These are phyloP conservation scores for Irpex lacteus DNA, from an alignment of 1,284 basidiomycete species.

Conservation along the genomic window DNA sequence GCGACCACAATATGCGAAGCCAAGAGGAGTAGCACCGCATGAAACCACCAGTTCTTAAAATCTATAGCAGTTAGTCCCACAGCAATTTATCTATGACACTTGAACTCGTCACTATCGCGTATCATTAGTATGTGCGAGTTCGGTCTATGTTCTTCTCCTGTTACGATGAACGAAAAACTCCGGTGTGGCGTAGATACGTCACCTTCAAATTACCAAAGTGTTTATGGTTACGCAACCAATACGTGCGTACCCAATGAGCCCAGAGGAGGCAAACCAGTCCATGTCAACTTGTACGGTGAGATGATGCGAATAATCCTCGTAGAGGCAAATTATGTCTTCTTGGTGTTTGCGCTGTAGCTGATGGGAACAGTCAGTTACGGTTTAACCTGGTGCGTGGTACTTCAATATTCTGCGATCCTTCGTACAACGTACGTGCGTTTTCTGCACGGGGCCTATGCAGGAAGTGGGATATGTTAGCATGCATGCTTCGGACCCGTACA, in stretches of 20 bases:
- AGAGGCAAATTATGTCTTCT: neutral
- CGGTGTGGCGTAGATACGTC: too few relatives aligned
- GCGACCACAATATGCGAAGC: neutral
- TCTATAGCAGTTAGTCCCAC: too few relatives aligned
- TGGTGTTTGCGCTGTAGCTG: neutral
- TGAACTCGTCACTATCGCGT: neutral
- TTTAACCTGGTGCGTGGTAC: neutral
- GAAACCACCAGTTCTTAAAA: neutral
- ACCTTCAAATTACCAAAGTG: too few relatives aligned
- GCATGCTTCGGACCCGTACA: neutral
- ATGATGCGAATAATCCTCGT: neutral
- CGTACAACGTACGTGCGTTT: neutral
- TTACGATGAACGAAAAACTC: too few relatives aligned
- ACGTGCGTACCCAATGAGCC: too few relatives aligned
- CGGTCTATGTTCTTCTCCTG: too few relatives aligned
- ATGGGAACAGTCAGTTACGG: neutral
- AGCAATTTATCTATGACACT: neutral
- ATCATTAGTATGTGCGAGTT: neutral
- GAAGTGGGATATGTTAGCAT: neutral
- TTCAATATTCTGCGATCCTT: neutral
- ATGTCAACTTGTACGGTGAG: neutral
- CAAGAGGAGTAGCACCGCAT: neutral
- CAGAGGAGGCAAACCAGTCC: too few relatives aligned
- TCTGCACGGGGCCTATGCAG: neutral
- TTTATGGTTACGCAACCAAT: too few relatives aligned